Evolutionary conservation across 768 basidiomycete genomes (phyloP), one percentile per base, ranked within the genome.

Genomic region (Lanmaoa pseudosensibilis): DNA sequence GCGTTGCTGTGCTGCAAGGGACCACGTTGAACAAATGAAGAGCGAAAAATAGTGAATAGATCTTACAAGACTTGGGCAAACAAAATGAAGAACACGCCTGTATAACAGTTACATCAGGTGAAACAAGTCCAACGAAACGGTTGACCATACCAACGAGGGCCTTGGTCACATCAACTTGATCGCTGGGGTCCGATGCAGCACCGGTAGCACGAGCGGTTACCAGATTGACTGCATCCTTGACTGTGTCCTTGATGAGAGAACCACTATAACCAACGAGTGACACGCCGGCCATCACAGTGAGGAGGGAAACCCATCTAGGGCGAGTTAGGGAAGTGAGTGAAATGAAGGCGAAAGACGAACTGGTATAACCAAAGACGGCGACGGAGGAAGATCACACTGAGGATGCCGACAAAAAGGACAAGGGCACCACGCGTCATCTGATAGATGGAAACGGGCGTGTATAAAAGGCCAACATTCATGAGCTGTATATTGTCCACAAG

Each of bases 401-500:
- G 83, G 53, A 91, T 68, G 45, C 94, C 96, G 57, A 98, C 96
- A 74, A 94, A 98, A 52, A 96, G 82, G 46, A 97, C 93, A 55
- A 97, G 85, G 41, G 93, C 89, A 49, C 95, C 94, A 56, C 90
- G 86, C 58, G 87, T 92, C 94, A 97, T 96, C 73, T 97, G 96
- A 78, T 92, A 98, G 64, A 98, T 93, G 41, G 92, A 94, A 52
- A 99, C 97, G 30, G 96, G 96, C 2, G 94, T 95, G 73, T 95
- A 93, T 37, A 99, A 82, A 46, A 99, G 81, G 52, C 97, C 97
- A 62, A 96, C 80, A 69, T 97, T 97, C 97, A 98, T 98, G 62
- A 97, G 76, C 76, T 80, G 69, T 63, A 60, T 40, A 63, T 46
- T 55, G 49, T 55, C 52, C 57, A 54, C 46, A 44, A 47, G 48